These are phyloP conservation scores for Alternaria gaisen DNA, from an alignment of 2,329 filamentous ascomycete genomes.

Conservation along the genomic window DNA sequence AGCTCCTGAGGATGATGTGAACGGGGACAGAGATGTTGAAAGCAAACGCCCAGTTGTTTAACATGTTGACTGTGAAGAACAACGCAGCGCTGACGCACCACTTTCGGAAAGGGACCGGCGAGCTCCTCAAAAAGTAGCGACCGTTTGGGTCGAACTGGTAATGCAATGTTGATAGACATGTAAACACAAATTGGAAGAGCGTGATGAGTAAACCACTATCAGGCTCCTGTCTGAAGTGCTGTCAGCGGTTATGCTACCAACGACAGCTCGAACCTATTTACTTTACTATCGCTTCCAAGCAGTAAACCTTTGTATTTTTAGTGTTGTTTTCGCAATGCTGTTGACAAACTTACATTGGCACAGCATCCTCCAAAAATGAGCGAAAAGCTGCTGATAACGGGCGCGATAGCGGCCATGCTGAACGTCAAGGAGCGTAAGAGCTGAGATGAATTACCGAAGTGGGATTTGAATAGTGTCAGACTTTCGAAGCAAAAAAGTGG, in stretches of 20 bases:
- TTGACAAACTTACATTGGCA: constrained; percentile 73
- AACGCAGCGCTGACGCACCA: constrained; percentile 90
- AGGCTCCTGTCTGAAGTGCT: constrained; percentile 73
- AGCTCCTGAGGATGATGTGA: constrained; percentile 95
- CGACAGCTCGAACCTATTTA: constrained; percentile 59
- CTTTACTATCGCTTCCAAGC: constrained; percentile 94
- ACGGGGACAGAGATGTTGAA: constrained; percentile 96
- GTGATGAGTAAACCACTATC: constrained; percentile 77
- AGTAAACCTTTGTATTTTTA: constrained; percentile 75
- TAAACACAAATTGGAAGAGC: constrained; percentile 63
- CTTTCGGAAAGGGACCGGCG: constrained; percentile 81
- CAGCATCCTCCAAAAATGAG: constrained; percentile 97
- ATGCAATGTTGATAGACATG: constrained; percentile 67
- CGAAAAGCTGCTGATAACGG: constrained; percentile 68
- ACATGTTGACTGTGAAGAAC: constrained; percentile 91
- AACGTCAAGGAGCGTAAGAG: neutral
- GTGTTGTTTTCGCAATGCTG: neutral
- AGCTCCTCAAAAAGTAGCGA: constrained; percentile 77
- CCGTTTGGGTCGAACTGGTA: constrained; percentile 61
- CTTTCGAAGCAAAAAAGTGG: neutral
- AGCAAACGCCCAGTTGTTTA: constrained; percentile 98
- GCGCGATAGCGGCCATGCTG: constrained; percentile 46
- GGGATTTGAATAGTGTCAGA: neutral
- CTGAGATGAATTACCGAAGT: neutral
- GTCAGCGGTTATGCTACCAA: constrained; percentile 20